A percentile compares a stretch with the other conserved stretches of the same genome.
phyloP scores from a whole-genome alignment of 495 filamentous ascomycete species.

The Neurospora sp. region DNA sequence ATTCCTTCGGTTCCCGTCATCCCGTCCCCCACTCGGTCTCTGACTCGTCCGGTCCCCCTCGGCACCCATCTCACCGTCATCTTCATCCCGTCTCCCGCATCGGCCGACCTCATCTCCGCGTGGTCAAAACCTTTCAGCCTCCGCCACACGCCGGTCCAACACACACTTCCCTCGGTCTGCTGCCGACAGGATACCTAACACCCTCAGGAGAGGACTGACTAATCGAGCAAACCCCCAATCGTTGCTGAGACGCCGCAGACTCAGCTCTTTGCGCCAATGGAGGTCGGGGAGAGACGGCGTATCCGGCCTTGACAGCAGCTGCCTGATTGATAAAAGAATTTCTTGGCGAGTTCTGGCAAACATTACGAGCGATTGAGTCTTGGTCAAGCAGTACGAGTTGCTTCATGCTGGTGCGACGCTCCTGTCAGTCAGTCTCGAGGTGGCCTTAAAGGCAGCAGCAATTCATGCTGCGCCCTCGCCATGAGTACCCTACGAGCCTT shows the following conservation, averaged over 20 bases:
- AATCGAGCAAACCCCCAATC: neutral
- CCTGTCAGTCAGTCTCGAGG: neutral
- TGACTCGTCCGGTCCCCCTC: neutral
- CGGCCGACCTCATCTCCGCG: neutral
- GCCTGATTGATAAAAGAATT: neutral
- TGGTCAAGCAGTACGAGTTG: neutral
- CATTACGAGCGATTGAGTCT: neutral
- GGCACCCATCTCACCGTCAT: neutral
- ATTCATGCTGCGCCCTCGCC: neutral
- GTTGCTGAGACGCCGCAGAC: neutral
- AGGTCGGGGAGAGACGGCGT: neutral
- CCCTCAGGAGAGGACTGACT: neutral
- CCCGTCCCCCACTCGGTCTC: neutral
- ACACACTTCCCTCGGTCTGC: neutral
- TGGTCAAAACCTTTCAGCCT: neutral
- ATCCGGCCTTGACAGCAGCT: neutral
- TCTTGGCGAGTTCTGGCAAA: neutral
- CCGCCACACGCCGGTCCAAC: neutral
- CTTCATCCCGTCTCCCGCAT: neutral
- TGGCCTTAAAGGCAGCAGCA: neutral
- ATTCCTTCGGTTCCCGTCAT: neutral
- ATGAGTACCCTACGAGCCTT: neutral
- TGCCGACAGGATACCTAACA: neutral
- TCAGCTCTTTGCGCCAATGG: neutral
- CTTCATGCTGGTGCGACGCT: neutral